Evolutionary conservation across 306 rosid genomes (phyloP), one percentile per base, ranked within the genome.

Genomic region (Medicago lupulina): DNA sequence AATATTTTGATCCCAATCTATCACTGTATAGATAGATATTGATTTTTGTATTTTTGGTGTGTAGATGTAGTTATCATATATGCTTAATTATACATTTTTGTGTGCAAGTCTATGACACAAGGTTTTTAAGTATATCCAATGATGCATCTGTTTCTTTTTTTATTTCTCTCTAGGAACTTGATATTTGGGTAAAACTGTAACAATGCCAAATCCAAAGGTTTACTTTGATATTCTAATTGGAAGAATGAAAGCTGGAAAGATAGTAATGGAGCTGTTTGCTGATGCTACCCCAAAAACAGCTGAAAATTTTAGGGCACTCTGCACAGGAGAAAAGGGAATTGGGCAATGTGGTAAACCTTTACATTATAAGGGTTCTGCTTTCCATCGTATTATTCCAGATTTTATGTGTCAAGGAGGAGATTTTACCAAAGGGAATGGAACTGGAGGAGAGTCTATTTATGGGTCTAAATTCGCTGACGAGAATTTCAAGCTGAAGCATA

Each of bases 381-480:
- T 93, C 53, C 98, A 91, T 83, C 89, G 97, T 1, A 87, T 93
- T 57, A 91, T 93, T 68, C 98, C 98, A 0, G 47, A 38, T 0
- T 89, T 93, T 76, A 91, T 93, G 98, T 91, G 96, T 62, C 98
- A 93, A 11, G 96, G 97, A 28, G 98, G 97, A 17, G 96, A 93
- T 84, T 91, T 91, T 84, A 91, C 96, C 0, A 86, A 36, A 59
- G 96, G 97, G 5, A 88, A 89, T 81, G 97, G 98, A 9, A 91
- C 96, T 0, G 97, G 97, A 53, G 98, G 98, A 25, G 98, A 91
- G 76, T 91, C 98, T 1, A 94, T 91, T 18, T 94, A 91, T 7
- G 98, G 97, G 4, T 2, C 47, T 0, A 90, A 88, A 51, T 94
- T 94, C 70, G 66, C 71, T 0, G 98, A 92, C 44, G 96, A 94